A percentile compares a stretch with the other conserved stretches of the same genome.
phyloP scores from a whole-genome alignment of 176 grass and related monocot genomes.

The Zoysia japonica region DNA sequence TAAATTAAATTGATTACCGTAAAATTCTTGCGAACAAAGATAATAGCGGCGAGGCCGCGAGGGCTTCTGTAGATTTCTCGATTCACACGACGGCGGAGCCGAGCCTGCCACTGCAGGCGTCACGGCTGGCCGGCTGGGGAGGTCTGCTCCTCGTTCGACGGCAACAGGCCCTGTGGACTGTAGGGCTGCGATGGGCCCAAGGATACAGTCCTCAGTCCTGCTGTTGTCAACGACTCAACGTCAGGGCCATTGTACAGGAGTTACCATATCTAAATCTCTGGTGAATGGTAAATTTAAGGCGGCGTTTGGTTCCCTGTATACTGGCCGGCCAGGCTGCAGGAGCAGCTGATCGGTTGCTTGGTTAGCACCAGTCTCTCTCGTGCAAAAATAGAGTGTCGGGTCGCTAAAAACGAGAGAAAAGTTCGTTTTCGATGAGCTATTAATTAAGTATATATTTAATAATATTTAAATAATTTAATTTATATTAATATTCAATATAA shows the following conservation, averaged over 20 bases:
- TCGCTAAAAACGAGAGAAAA: too few relatives aligned
- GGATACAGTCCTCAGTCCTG: slow-evolving; percentile 64
- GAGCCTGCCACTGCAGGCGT: slow-evolving; percentile 63
- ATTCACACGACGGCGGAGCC: slow-evolving; percentile 42
- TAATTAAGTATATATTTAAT: too few relatives aligned
- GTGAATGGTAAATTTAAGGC: background rate
- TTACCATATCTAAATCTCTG: background rate
- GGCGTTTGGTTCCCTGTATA: too few relatives aligned
- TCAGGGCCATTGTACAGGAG: slow-evolving; percentile 54
- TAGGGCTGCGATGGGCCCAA: slow-evolving; percentile 61
- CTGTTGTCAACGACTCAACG: slow-evolving; percentile 73
- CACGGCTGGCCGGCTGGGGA: slow-evolving; percentile 61
- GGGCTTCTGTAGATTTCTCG: slow-evolving; percentile 16
- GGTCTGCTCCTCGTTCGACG: slow-evolving; percentile 83
- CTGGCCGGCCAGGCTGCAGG: too few relatives aligned
- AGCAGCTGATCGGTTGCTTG: too few relatives aligned
- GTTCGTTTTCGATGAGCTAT: too few relatives aligned
- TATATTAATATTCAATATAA: too few relatives aligned
- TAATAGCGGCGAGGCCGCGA: background rate
- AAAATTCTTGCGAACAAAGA: too few relatives aligned
- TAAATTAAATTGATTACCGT: too few relatives aligned
- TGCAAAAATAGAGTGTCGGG: too few relatives aligned
- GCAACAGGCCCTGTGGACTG: slow-evolving; percentile 72
- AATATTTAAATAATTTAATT: too few relatives aligned
- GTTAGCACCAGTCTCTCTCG: too few relatives aligned